Evolutionary conservation across 208 protist genomes (phyloP).

Genomic region (Tritrichomonas foetus): DNA sequence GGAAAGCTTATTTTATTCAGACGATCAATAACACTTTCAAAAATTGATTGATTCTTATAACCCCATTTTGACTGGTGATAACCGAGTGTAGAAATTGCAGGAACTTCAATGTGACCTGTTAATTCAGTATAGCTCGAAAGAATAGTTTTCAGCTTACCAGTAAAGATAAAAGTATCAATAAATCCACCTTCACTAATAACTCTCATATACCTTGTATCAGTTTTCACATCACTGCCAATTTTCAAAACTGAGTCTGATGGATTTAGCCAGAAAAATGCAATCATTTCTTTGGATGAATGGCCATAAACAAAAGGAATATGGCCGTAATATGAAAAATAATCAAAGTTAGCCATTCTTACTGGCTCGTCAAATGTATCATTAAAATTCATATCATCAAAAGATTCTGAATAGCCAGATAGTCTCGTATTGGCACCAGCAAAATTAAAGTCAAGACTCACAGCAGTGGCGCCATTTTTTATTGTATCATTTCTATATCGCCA

Average conservation of each 20-base stretch:
- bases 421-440: background rate
- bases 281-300: conserved; percentile 57
- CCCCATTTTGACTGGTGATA: conserved; percentile 96
- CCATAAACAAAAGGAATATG: conserved; percentile 83
- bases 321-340: conserved; percentile 94
- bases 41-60: conserved; percentile 81
- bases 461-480: background rate
- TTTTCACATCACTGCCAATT: background rate
- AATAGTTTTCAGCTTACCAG: conserved; percentile 72
- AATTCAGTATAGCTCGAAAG: conserved; percentile 77
- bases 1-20: conserved; percentile 45
- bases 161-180: conserved; percentile 88
- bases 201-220: conserved; percentile 52
- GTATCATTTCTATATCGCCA: too few species aligned
- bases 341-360: conserved; percentile 89
- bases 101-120: conserved; percentile 77
- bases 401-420: background rate
- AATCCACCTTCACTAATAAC: conserved; percentile 82
- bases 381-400: background rate
- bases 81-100: conserved; percentile 84
- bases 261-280: conserved; percentile 18
- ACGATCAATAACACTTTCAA: conserved; percentile 50
- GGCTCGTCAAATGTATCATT: conserved; percentile 49
- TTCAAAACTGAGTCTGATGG: background rate
- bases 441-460: background rate